Base-by-base conservation (phyloP, 768 basidiomycete species). In the Agaricus blazei region DNA sequence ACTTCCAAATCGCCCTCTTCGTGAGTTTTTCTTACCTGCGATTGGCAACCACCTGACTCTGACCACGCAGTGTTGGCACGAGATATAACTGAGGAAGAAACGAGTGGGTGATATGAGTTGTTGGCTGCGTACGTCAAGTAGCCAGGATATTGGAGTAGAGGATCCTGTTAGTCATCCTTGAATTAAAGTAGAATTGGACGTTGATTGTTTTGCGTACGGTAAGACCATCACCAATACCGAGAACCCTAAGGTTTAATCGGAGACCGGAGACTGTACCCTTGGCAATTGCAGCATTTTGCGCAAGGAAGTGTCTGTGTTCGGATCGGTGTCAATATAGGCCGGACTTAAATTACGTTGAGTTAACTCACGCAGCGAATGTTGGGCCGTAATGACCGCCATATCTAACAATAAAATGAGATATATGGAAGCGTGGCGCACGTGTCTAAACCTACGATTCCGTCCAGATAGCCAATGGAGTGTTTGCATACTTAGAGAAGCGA, bases 351-450 rank as follows among this genome's bases (percentile, higher is more conserved):
- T 3, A n/a, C 23, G 14, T 26, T 50, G 26, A 23, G 4, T 1
- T 9, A 5, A 63, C 72, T 60, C 58, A 77, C 61, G 81, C 75
- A 51, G 85, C 84, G 57, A 88, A 87, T 36, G 77, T 75, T 0
- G 86, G 86, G 1, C 81, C 86, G 63, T 85, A 87, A 60, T 87
- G 86, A 1, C 86, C 85, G 41, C 86, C 86, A 59, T 85, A 87
- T 37, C 84, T 85, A 57, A 5, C 43, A 27, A 14, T 29, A 6
- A 3, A 6, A n/a, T 37, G 11, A 49, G 7, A 36, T 50, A 34
- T 42, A 29, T 14, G 26, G 26, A 46, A 3, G 19, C 31, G 37
- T 11, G 9, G 45, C 1, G 43, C 40, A 3, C 14, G n/a, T 26
- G 48, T 29, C 46, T 50, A 38, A 15, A 62, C 71, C 57, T 58